These are phyloP conservation scores for Lentinula raphanica DNA, from an alignment of 768 basidiomycete species.

Conservation along the genomic window DNA sequence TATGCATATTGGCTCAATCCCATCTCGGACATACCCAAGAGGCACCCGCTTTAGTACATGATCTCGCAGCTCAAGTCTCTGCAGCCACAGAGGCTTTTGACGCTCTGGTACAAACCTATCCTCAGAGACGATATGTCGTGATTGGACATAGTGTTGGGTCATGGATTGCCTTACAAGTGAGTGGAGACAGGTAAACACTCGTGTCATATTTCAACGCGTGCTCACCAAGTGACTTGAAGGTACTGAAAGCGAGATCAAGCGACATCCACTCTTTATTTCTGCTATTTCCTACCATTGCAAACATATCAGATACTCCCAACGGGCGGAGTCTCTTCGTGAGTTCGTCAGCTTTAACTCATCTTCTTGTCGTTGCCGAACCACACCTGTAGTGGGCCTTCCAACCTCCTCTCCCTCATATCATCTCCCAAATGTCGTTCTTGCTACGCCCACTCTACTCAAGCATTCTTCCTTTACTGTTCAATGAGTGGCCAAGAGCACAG, in stretches of 20 bases:
- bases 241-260: conserved; percentile 41
- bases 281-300: conserved; percentile 65
- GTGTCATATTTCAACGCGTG: not conserved
- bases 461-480: conserved; percentile 39
- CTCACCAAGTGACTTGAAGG: conserved; percentile 24
- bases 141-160: conserved; percentile 69
- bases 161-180: conserved; percentile 62
- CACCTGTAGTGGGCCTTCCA: conserved; percentile 40
- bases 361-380: not conserved
- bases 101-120: conserved; percentile 28
- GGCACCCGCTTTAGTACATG: conserved; percentile 16
- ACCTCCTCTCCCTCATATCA: conserved; percentile 36
- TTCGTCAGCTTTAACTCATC: conserved; percentile 6
- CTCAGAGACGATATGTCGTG: conserved; percentile 37
- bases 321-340: conserved; percentile 55
- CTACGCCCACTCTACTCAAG: conserved; percentile 32
- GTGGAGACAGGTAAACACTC: conserved; percentile 13
- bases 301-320: conserved; percentile 62
- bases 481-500: conserved; percentile 46
- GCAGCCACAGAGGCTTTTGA: conserved; percentile 53
- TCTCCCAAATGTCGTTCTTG: conserved; percentile 41
- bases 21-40: conserved; percentile 61
- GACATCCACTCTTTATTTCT: conserved; percentile 43
- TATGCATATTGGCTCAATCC: conserved; percentile 56
- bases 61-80: conserved; percentile 37